These are phyloP conservation scores for Asparagopsis taxiformis DNA, from an alignment of 31 red algal species.

Conservation along the genomic window DNA sequence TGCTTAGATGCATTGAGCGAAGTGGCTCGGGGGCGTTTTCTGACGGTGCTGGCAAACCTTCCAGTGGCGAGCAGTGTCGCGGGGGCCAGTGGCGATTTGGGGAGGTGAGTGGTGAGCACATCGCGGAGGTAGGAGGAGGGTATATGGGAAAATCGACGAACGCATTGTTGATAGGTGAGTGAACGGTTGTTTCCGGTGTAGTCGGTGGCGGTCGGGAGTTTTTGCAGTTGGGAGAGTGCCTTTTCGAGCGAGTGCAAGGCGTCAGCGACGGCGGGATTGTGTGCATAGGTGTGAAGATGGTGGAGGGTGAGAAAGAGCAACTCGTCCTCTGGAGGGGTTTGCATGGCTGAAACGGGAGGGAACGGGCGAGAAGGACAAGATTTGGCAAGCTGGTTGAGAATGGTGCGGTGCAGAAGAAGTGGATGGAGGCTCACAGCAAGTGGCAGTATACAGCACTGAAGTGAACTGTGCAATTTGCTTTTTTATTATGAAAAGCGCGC, in stretches of 20 bases:
- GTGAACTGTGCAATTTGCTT: too few species aligned
- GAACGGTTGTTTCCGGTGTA: conserved; percentile 10
- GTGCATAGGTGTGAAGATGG: conserved; percentile 15
- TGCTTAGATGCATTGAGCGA: background rate
- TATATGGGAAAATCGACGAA: conserved; percentile 5
- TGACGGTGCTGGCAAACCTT: background rate
- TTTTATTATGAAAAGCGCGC: too few species aligned
- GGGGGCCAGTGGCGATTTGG: background rate
- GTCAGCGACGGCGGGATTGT: background rate
- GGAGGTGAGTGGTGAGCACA: conserved; percentile 16
- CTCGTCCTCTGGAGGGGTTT: conserved; percentile 15
- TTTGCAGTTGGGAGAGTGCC: background rate
- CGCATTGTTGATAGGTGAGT: conserved; percentile 13
- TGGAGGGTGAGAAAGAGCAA: conserved; percentile 18
- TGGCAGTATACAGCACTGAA: too few species aligned
- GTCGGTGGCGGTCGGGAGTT: background rate
- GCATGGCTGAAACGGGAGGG: too few species aligned
- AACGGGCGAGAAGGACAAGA: too few species aligned
- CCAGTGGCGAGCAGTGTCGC: conserved; percentile 7
- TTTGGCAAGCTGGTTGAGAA: too few species aligned
- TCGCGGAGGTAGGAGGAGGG: conserved; percentile 18
- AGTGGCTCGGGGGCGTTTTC: conserved; percentile 15
- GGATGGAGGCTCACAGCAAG: too few species aligned
- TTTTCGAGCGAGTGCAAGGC: conserved; percentile 5
- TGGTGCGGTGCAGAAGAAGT: too few species aligned